A percentile compares a stretch with the other conserved stretches of the same genome.
These are phyloP conservation scores for Clonostachys rosea DNA, from an alignment of 2,329 filamentous ascomycete genomes.

Conservation along the genomic window DNA sequence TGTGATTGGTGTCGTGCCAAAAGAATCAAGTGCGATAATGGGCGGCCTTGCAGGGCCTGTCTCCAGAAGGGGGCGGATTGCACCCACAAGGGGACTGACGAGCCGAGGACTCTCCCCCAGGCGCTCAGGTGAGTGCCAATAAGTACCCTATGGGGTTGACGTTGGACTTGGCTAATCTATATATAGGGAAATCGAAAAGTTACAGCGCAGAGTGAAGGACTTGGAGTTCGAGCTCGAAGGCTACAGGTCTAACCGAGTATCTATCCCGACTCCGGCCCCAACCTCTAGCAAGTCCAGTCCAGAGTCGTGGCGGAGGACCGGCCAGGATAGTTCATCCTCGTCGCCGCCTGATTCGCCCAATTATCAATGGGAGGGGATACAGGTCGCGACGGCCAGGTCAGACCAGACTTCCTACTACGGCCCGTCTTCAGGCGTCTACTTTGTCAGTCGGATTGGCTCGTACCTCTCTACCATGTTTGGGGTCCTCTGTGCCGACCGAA, in stretches of 20 bases:
- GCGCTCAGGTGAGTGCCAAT: conserved; percentile 7
- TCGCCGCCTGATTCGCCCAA: neutral
- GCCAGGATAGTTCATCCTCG: too few relatives aligned
- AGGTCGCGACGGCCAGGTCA: conserved; percentile 24
- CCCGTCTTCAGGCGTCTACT: conserved; percentile 36
- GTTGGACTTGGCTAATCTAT: neutral
- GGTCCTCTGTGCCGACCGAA: conserved; percentile 10
- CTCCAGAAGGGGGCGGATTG: conserved; percentile 6
- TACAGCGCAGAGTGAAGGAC: conserved; percentile 21
- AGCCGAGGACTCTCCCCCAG: conserved; percentile 4
- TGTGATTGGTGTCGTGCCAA: conserved; percentile 21
- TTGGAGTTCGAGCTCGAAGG: conserved; percentile 14
- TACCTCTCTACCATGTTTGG: conserved; percentile 25
- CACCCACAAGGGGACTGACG: conserved; percentile 5
- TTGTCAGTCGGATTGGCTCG: conserved; percentile 31
- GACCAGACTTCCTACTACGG: conserved; percentile 34
- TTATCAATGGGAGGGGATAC: conserved; percentile 21
- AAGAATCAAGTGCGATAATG: conserved; percentile 18
- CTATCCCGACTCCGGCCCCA: conserved; percentile 4
- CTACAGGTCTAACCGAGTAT: conserved; percentile 2
- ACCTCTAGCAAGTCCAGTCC: conserved; percentile 1
- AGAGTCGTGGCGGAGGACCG: neutral
- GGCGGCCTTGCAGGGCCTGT: conserved; percentile 16
- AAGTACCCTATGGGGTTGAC: neutral
- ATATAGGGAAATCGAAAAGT: conserved; percentile 23